Evolutionary conservation across 495 filamentous ascomycete genomes (phyloP).

Genomic region (Xylaria curta): DNA sequence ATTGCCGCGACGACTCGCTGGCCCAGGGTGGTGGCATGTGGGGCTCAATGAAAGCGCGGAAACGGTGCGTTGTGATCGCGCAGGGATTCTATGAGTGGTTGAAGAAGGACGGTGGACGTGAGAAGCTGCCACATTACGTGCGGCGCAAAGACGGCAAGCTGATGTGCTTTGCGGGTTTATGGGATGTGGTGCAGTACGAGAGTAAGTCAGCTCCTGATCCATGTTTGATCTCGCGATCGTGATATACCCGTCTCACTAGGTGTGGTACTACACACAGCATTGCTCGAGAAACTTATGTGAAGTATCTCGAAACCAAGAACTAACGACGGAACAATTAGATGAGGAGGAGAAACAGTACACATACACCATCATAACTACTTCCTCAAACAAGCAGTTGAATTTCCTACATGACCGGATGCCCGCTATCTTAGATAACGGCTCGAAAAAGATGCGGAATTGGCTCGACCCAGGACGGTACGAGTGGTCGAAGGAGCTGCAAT

Average conservation of each 20-base stretch:
- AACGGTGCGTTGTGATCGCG: slow-evolving; percentile 84
- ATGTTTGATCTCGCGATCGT: background rate
- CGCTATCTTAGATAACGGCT: slow-evolving; percentile 81
- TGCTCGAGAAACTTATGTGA: background rate
- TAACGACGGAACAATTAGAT: slow-evolving; percentile 37
- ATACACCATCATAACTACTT: slow-evolving; percentile 91
- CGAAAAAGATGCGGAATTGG: slow-evolving; percentile 75
- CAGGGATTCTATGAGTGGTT: slow-evolving; percentile 98
- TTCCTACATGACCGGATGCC: slow-evolving; percentile 97
- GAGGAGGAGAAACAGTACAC: slow-evolving; percentile 74
- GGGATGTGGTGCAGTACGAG: slow-evolving; percentile 86
- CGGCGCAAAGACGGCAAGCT: slow-evolving; percentile 80
- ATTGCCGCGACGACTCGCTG: slow-evolving; percentile 91
- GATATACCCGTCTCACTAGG: slow-evolving; percentile 25
- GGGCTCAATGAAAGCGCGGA: slow-evolving; percentile 85
- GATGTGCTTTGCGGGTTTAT: slow-evolving; percentile 91
- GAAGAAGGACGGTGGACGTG: slow-evolving; percentile 77
- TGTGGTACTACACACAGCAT: background rate
- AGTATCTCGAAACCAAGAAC: background rate
- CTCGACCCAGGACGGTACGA: slow-evolving; percentile 71
- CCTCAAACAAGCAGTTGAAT: slow-evolving; percentile 75
- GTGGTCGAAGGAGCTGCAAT: slow-evolving; percentile 83
- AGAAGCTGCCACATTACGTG: slow-evolving; percentile 82
- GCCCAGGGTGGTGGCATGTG: slow-evolving; percentile 81
- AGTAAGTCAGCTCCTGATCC: slow-evolving; percentile 50